Evolutionary conservation across 257 asterid species (phyloP), one percentile per base, ranked within the genome.

Genomic region (Leonotis leonurus): DNA sequence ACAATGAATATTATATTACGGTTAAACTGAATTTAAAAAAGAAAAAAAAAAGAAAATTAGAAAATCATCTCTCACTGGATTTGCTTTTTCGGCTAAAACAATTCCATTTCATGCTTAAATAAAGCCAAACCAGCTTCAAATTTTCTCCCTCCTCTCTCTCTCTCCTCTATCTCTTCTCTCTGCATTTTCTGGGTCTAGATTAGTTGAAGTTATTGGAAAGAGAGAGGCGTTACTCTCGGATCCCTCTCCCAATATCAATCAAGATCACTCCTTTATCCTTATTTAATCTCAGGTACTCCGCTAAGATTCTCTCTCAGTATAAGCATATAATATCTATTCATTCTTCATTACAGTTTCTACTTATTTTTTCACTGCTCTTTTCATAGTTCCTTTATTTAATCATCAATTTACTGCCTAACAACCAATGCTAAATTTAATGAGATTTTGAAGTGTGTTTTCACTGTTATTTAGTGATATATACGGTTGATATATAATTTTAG

Each of bases 221-320:
- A 60, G 21, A 68, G 52, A 46, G 69, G 73, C 77, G 72, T 74
- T 75, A 72, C 73, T 35, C 65, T 56, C 72, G 67, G 74, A 48
- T 68, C 62, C 37, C 69, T 56, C 18, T 45, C 65, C 58, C 68
- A 49, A 43, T 53, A 13, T 32, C 58, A 62, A 13, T 32, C 58
- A 62, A 37, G 49, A 65, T 55, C 16, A 30, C 69, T 53, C 30
- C 17, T 14, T 26, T 35, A 70, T 63, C 56, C 16, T 48, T 14
- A 61, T 68, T 56, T n/a, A 50, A 72, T 40, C 43, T 57, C 67
- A 80, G 82, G 85, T 80, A n/a, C n/a, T n/a, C n/a, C n/a, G n/a
- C n/a, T n/a, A n/a, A 55, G 44, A 24, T 72, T 36, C 36, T 58
- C 67, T 43, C 54, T 39, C n/a, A 53, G n/a, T n/a, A n/a, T n/a